Conservation (phyloP, 192 early-diverging fungal species). For the Coemansia sp. region DNA sequence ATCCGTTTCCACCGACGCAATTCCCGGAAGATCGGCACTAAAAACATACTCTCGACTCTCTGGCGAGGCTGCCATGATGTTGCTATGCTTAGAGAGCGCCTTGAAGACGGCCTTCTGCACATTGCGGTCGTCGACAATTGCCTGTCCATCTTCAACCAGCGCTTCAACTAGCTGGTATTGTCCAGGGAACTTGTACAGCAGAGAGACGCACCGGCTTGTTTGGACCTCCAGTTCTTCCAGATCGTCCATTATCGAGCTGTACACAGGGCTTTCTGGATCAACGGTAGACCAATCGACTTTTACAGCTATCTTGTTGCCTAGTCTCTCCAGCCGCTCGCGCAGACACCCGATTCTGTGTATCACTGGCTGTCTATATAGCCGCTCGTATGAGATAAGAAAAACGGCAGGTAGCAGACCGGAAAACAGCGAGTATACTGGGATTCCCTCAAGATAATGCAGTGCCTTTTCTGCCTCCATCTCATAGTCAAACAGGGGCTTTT, state of each 20-base stretch:
- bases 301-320: slow-evolving; percentile 30
- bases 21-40: slow-evolving; percentile 6
- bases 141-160: slow-evolving; percentile 34
- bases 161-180: slow-evolving; percentile 41
- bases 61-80: slow-evolving; percentile 28
- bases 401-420: slow-evolving; percentile 70
- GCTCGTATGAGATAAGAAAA: slow-evolving; percentile 74
- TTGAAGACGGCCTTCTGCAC: slow-evolving; percentile 44
- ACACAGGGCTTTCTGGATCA: slow-evolving; percentile 43
- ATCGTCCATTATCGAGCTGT: slow-evolving; percentile 43
- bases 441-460: slow-evolving; percentile 65
- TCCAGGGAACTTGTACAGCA: slow-evolving; percentile 48
- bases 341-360: slow-evolving; percentile 30
- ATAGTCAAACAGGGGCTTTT: slow-evolving; percentile 80
- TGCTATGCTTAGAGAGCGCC: slow-evolving; percentile 32
- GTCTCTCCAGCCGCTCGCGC: slow-evolving; percentile 17
- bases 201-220: slow-evolving; percentile 44
- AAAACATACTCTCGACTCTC: slow-evolving; percentile 38
- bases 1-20: neutral
- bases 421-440: slow-evolving; percentile 59
- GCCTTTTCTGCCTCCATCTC: slow-evolving; percentile 76
- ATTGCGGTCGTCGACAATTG: slow-evolving; percentile 29
- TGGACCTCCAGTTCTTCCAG: slow-evolving; percentile 46
- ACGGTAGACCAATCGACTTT: slow-evolving; percentile 27
- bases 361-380: slow-evolving; percentile 54